Percentiles rank a stretch among this genome's conserved stretches.
phyloP scores from a whole-genome alignment of 2,329 filamentous ascomycete species.

The Curvularia eragrostidis region DNA sequence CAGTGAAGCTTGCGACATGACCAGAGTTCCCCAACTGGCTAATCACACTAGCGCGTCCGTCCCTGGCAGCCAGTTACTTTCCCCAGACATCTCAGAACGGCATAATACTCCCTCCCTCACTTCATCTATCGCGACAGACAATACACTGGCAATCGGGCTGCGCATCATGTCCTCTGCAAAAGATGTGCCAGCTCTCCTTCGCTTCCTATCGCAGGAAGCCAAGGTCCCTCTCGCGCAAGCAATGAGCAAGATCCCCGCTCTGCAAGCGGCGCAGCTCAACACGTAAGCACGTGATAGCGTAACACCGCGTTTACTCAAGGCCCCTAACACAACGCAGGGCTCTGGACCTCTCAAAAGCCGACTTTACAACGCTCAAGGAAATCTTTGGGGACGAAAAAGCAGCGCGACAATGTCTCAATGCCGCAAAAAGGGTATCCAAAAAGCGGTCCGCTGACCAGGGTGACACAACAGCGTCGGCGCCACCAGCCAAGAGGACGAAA shows the following conservation, averaged over 20 bases:
- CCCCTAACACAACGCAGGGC: slow-evolving; percentile 41
- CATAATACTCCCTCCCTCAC: slow-evolving; percentile 2
- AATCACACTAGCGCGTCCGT: slow-evolving; percentile 25
- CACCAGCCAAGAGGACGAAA: slow-evolving; percentile 47
- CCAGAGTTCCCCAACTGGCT: not conserved
- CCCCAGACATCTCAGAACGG: slow-evolving; percentile 7
- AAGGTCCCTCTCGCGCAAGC: slow-evolving; percentile 63
- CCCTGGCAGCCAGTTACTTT: slow-evolving; percentile 1
- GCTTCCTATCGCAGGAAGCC: slow-evolving; percentile 65
- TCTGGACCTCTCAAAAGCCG: slow-evolving; percentile 58
- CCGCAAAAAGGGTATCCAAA: slow-evolving; percentile 63
- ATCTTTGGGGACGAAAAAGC: slow-evolving; percentile 61
- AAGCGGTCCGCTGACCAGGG: slow-evolving; percentile 57
- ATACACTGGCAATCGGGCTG: not conserved
- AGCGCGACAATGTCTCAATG: slow-evolving; percentile 63
- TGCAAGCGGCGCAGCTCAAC: slow-evolving; percentile 58
- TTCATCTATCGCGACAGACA: not conserved
- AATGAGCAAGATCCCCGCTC: slow-evolving; percentile 62
- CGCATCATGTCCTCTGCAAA: slow-evolving; percentile 41
- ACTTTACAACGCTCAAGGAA: slow-evolving; percentile 52
- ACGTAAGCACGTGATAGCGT: slow-evolving; percentile 56
- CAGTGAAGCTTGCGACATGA: slow-evolving; percentile 18
- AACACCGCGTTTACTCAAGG: slow-evolving; percentile 14
- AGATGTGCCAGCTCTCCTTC: slow-evolving; percentile 58
- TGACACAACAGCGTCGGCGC: slow-evolving; percentile 1